Percentiles rank a stretch among this genome's conserved stretches.
Evolutionary conservation across 106 monocot genomes (phyloP).

Genomic region (Posidonia australis): DNA sequence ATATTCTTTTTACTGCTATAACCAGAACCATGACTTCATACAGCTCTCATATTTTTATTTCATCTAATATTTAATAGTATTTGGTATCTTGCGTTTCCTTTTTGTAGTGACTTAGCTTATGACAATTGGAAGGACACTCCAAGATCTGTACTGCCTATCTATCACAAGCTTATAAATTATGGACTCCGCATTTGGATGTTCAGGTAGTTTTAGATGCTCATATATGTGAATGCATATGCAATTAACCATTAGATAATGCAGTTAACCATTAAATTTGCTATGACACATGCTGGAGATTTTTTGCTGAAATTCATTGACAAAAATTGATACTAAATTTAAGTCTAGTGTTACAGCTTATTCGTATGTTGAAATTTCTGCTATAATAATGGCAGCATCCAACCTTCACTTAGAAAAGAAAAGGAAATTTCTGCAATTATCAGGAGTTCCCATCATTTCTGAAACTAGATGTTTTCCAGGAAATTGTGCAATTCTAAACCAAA

Average conservation of each 20-base stretch:
- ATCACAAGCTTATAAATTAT: conserved; percentile 58
- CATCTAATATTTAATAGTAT: neutral
- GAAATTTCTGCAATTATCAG: too few species aligned
- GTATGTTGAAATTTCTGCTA: too few species aligned
- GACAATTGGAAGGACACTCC: conserved; percentile 74
- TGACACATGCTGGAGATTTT: too few species aligned
- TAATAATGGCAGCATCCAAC: too few species aligned
- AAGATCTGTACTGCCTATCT: conserved; percentile 53
- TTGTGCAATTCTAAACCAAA: too few species aligned
- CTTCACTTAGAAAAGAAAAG: too few species aligned
- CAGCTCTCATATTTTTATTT: neutral
- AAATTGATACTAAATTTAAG: neutral
- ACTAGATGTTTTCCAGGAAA: too few species aligned
- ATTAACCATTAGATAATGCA: too few species aligned
- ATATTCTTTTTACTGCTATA: neutral
- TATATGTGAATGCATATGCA: too few species aligned
- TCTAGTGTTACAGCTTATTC: neutral
- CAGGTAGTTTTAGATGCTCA: conserved; percentile 35
- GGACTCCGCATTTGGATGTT: conserved; percentile 96
- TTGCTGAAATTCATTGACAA: neutral
- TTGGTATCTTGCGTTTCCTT: neutral
- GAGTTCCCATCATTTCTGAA: too few species aligned
- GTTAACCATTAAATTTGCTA: too few species aligned
- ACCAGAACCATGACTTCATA: too few species aligned
- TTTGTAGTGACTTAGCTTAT: conserved; percentile 49